Evolutionary conservation across 371 early-diverging fungal genomes (phyloP).

Genomic region (Mortierella sp.): DNA sequence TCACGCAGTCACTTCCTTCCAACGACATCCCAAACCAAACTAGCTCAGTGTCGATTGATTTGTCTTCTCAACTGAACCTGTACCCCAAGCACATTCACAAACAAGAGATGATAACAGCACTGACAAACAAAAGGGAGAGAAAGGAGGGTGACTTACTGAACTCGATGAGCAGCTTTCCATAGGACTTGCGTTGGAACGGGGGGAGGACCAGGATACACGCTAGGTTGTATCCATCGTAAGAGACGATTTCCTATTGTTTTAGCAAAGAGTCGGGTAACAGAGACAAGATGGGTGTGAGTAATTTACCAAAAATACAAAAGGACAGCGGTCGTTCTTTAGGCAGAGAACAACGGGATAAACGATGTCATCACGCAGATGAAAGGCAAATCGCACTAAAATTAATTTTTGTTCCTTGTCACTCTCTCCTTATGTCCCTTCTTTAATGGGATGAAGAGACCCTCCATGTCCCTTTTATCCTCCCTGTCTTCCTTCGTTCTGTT

Average conservation of each 20-base stretch:
- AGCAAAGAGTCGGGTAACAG: neutral
- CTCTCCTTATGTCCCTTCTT: neutral
- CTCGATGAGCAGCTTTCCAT: slow-evolving; percentile 90
- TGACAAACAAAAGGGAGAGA: neutral
- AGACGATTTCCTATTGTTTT: slow-evolving; percentile 72
- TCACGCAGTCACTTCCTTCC: neutral
- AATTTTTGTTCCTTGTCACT: neutral
- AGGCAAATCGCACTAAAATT: neutral
- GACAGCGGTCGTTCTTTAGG: neutral
- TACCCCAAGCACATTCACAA: neutral
- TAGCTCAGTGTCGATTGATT: too few relatives aligned
- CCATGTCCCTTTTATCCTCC: neutral
- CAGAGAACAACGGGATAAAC: neutral
- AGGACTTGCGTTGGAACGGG: slow-evolving; percentile 88
- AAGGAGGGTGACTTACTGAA: slow-evolving; percentile 68
- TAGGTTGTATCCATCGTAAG: slow-evolving; percentile 86
- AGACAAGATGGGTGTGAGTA: neutral
- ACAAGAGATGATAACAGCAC: neutral
- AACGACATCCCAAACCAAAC: too few relatives aligned
- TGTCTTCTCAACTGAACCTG: neutral
- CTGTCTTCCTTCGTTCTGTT: neutral
- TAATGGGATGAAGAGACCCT: neutral
- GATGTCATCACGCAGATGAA: slow-evolving; percentile 1
- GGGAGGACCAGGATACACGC: slow-evolving; percentile 92
- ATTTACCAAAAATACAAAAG: neutral